These are phyloP conservation scores for Colletotrichum eleusines DNA, from an alignment of 2,329 filamentous ascomycete species.

Conservation along the genomic window DNA sequence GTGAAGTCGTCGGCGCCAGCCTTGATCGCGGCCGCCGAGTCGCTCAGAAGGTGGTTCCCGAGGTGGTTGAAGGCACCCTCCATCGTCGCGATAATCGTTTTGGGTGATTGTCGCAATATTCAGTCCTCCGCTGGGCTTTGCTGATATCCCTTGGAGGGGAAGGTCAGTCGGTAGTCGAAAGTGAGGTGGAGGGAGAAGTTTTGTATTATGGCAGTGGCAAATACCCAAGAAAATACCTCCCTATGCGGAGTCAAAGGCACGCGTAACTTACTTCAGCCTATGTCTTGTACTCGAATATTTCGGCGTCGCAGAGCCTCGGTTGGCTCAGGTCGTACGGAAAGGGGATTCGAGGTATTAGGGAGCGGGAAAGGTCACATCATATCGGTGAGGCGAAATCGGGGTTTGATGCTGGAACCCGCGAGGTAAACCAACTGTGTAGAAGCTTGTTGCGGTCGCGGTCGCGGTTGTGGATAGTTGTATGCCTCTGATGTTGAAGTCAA, in stretches of 20 bases:
- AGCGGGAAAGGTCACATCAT: constrained; percentile 42
- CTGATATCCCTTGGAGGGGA: constrained; percentile 24
- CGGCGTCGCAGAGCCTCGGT: constrained; percentile 42
- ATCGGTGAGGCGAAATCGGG: constrained; percentile 32
- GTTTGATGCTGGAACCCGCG: constrained; percentile 22
- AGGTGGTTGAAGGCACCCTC: constrained; percentile 91
- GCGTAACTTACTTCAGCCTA: constrained; percentile 37
- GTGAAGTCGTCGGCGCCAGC: constrained; percentile 82
- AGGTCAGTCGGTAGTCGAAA: constrained; percentile 19
- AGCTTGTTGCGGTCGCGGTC: not conserved
- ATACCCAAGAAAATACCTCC: constrained; percentile 10
- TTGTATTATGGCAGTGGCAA: not conserved
- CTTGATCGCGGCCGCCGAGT: constrained; percentile 88
- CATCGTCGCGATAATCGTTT: constrained; percentile 63
- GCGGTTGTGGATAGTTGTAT: constrained; percentile 18
- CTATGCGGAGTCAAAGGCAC: constrained; percentile 9
- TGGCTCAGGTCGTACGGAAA: constrained; percentile 42
- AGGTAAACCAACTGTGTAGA: constrained; percentile 25
- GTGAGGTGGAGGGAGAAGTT: not conserved
- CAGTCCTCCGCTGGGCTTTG: constrained; percentile 27
- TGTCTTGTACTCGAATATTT: constrained; percentile 37
- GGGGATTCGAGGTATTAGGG: constrained; percentile 37
- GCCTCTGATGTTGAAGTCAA: constrained; percentile 13
- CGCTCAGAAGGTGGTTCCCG: constrained; percentile 87
- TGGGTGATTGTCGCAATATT: constrained; percentile 7